phyloP scores from a whole-genome alignment of 768 basidiomycete genomes.

The Suillus sp. region DNA sequence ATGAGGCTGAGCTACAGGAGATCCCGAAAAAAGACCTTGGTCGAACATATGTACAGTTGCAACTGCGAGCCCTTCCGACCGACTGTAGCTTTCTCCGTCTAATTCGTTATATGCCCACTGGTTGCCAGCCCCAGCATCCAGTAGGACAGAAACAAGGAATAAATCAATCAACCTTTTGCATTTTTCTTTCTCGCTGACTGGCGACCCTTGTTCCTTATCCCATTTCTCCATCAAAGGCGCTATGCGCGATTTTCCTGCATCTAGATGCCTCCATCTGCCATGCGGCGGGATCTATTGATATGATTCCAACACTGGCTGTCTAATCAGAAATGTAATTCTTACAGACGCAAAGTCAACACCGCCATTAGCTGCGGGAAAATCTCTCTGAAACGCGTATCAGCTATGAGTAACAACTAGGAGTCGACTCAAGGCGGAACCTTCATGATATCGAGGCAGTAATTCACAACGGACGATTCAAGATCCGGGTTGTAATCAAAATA shows the following conservation, averaged over 20 bases:
- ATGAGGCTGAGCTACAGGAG: conserved; percentile 54
- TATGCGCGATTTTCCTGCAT: conserved; percentile 67
- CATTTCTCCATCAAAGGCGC: conserved; percentile 60
- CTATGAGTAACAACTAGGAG: conserved; percentile 12
- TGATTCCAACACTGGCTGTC: conserved; percentile 7
- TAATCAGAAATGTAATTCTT: conserved; percentile 26
- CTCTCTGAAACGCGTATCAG: conserved; percentile 53
- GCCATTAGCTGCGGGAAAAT: conserved; percentile 45
- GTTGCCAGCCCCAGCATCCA: conserved; percentile 93
- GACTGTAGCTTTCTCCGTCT: conserved; percentile 50
- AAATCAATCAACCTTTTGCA: conserved; percentile 83
- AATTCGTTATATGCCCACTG: conserved; percentile 76
- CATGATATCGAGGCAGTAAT: conserved; percentile 78
- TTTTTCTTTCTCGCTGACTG: conserved; percentile 56
- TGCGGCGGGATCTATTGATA: conserved; percentile 76
- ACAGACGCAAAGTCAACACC: conserved; percentile 66
- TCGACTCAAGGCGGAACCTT: conserved; percentile 40
- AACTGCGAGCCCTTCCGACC: conserved; percentile 85
- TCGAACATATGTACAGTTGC: conserved; percentile 91
- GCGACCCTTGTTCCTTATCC: conserved; percentile 40
- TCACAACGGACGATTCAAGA: conserved; percentile 66
- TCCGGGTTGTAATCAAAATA: conserved; percentile 87
- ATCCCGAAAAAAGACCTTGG: conserved; percentile 77
- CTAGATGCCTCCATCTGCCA: conserved; percentile 89
- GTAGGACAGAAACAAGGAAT: conserved; percentile 86